Evolutionary conservation across 2,329 filamentous ascomycete genomes (phyloP).

Genomic region (Penicillium sp.): DNA sequence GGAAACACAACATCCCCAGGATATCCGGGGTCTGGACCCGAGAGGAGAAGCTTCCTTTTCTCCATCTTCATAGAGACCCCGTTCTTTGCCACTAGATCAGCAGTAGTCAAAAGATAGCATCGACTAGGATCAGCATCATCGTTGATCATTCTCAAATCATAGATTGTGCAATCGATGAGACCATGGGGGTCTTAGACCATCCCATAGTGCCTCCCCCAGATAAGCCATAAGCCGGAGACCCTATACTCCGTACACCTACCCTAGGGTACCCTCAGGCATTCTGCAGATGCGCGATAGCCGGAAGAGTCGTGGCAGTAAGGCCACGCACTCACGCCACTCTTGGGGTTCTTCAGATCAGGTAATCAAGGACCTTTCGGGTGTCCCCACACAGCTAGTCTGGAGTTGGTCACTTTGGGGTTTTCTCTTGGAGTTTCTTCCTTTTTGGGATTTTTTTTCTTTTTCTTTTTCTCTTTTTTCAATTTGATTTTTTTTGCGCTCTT

Average conservation of each 20-base stretch:
- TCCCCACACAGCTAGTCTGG: slow-evolving; percentile 25
- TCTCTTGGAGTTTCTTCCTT: too few relatives aligned
- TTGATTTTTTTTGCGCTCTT: background rate
- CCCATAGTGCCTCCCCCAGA: background rate
- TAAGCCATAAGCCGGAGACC: too few relatives aligned
- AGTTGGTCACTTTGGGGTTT: slow-evolving; percentile 1
- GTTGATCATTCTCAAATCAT: background rate
- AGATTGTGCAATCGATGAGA: background rate
- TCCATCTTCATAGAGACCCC: background rate
- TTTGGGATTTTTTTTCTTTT: slow-evolving; percentile 1
- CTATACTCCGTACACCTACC: too few relatives aligned
- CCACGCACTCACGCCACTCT: slow-evolving; percentile 31
- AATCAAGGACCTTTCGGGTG: slow-evolving; percentile 21
- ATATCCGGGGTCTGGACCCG: background rate
- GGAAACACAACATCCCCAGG: too few relatives aligned
- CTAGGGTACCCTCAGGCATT: slow-evolving; percentile 9
- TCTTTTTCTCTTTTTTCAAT: slow-evolving; percentile 1
- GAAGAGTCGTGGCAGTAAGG: slow-evolving; percentile 15
- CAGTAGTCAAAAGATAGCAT: background rate
- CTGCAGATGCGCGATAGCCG: slow-evolving; percentile 29
- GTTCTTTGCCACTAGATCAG: background rate
- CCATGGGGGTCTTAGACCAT: too few relatives aligned
- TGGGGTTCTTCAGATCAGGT: slow-evolving; percentile 23
- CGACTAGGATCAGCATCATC: background rate
- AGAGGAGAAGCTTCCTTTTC: background rate